These are phyloP conservation scores for Hevea brasiliensis DNA, from an alignment of 345 rosid genomes.

Conservation along the genomic window DNA sequence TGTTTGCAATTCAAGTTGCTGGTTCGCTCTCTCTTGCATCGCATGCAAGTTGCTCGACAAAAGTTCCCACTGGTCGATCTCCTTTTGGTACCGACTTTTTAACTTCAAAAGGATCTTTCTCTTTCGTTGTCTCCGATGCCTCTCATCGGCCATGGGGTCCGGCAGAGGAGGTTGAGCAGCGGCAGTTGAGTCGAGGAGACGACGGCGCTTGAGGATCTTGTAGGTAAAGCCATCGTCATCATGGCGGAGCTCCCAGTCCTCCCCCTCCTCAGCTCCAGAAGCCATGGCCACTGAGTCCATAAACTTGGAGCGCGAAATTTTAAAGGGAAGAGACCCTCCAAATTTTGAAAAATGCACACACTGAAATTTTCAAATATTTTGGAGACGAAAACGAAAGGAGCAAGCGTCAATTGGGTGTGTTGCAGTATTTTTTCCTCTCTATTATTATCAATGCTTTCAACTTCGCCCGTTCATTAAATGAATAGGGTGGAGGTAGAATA, in stretches of 20 bases:
- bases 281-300: conserved; percentile 4
- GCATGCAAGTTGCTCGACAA: conserved; percentile 53
- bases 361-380: background rate
- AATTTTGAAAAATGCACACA: background rate
- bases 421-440: too few relatives aligned
- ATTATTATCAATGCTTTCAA: too few relatives aligned
- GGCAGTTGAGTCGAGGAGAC: conserved; percentile 24
- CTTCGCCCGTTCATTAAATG: too few relatives aligned
- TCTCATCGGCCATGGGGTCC: conserved; percentile 46
- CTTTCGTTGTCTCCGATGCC: conserved; percentile 45
- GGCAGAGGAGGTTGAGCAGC: conserved; percentile 22
- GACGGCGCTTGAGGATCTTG: conserved; percentile 60
- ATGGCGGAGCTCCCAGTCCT: conserved; percentile 71
- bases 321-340: background rate
- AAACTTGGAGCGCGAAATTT: conserved; percentile 1
- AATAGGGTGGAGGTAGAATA: too few relatives aligned
- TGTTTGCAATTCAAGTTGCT: conserved; percentile 19
- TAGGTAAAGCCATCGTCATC: conserved; percentile 73
- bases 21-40: conserved; percentile 46
- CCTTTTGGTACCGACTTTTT: conserved; percentile 50
- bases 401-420: too few relatives aligned
- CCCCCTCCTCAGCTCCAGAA: conserved; percentile 18
- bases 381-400: background rate
- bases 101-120: conserved; percentile 49
- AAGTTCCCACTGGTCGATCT: conserved; percentile 64